These are phyloP conservation scores for Tricholoma terreum DNA, from an alignment of 768 basidiomycete species.

Conservation along the genomic window DNA sequence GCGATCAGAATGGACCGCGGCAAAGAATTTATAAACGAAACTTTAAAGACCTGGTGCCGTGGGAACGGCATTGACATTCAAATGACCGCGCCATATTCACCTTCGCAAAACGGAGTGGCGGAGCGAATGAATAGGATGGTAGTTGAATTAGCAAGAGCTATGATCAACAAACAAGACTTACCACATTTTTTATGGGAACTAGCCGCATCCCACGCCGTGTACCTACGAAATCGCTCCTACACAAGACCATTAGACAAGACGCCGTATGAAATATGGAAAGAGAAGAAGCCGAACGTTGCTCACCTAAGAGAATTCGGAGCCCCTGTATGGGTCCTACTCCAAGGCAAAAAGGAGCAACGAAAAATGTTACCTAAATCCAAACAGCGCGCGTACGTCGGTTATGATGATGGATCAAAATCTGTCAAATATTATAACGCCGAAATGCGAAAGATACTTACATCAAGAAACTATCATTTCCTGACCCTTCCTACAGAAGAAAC, in stretches of 20 bases:
- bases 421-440: background rate
- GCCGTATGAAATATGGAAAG: conserved; percentile 16
- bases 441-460: background rate
- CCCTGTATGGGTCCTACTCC: conserved; percentile 13
- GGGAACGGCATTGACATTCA: conserved; percentile 18
- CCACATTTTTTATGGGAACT: background rate
- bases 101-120: conserved; percentile 21
- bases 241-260: conserved; percentile 3
- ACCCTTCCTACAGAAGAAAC: background rate
- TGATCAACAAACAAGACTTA: conserved; percentile 18
- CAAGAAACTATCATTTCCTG: background rate
- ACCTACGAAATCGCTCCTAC: background rate
- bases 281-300: conserved; percentile 19
- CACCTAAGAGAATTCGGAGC: conserved; percentile 25
- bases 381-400: background rate
- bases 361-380: conserved; percentile 3
- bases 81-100: conserved; percentile 25
- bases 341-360: conserved; percentile 1
- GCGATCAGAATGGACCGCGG: background rate
- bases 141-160: conserved; percentile 14
- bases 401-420: conserved; percentile 3
- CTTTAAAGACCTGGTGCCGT: background rate
- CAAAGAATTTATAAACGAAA: conserved; percentile 19
- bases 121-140: conserved; percentile 20
- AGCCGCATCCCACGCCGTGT: background rate